phyloP scores from a whole-genome alignment of 257 asterid species.

The Fraxinus anomala region DNA sequence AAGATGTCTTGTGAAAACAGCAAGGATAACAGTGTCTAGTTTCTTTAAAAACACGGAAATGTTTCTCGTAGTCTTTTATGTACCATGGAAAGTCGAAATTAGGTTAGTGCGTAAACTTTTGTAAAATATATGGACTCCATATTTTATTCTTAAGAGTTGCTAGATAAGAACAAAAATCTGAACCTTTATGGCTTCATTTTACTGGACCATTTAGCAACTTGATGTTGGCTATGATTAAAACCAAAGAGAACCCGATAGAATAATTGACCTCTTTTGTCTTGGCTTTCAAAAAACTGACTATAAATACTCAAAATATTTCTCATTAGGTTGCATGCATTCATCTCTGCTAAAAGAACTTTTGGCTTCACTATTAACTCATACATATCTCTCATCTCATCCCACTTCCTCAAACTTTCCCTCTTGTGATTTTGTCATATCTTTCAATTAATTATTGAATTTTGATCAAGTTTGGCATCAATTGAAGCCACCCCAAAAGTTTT shows the following conservation, averaged over 20 bases:
- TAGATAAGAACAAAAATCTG: too few species aligned
- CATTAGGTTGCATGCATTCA: conserved; percentile 16
- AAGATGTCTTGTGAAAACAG: too few species aligned
- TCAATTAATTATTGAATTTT: background rate
- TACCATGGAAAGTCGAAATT: too few species aligned
- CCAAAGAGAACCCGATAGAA: background rate
- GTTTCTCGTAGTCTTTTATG: too few species aligned
- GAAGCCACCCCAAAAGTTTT: background rate
- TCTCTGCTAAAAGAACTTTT: background rate
- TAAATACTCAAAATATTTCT: conserved; percentile 36
- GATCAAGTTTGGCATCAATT: background rate
- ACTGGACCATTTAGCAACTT: background rate
- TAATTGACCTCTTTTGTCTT: background rate
- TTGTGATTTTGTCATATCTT: background rate
- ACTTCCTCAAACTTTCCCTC: background rate
- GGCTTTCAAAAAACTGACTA: conserved; percentile 15
- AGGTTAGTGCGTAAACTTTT: too few species aligned
- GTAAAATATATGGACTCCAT: too few species aligned
- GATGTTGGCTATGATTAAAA: background rate
- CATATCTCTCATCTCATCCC: too few species aligned
- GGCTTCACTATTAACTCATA: too few species aligned
- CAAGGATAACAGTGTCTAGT: too few species aligned
- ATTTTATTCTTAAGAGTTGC: too few species aligned
- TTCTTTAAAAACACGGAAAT: too few species aligned
- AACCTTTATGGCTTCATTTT: too few species aligned